phyloP scores from a whole-genome alignment of 257 asterid species.

The Solanum habrochaites region DNA sequence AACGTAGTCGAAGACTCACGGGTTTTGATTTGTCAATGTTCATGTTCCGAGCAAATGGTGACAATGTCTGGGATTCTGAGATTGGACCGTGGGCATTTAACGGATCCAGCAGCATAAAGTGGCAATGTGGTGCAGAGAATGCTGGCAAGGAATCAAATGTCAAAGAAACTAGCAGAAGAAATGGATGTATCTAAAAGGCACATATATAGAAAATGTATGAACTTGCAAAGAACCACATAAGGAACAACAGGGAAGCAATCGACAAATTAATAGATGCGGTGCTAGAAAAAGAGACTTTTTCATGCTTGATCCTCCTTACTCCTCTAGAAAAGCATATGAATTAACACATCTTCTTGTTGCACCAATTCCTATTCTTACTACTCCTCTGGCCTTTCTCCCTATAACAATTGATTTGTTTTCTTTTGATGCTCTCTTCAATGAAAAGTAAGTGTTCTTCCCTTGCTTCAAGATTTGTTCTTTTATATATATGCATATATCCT shows the following conservation, averaged over 20 bases:
- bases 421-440: slow-evolving; percentile 51
- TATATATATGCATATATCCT: not conserved
- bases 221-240: slow-evolving; percentile 33
- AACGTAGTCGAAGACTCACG: not conserved
- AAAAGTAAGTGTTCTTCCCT: slow-evolving; percentile 13
- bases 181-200: slow-evolving; percentile 30
- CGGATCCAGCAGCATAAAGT: slow-evolving; percentile 44
- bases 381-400: not conserved
- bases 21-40: not conserved
- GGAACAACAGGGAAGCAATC: slow-evolving; percentile 49
- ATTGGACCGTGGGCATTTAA: slow-evolving; percentile 48
- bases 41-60: slow-evolving; percentile 35
- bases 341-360: not conserved
- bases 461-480: not conserved
- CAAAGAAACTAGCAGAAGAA: slow-evolving; percentile 63
- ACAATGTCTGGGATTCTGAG: slow-evolving; percentile 54
- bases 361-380: not conserved
- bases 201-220: slow-evolving; percentile 37
- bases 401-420: slow-evolving; percentile 31
- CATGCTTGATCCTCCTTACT: not conserved
- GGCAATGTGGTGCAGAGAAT: slow-evolving; percentile 54
- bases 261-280: slow-evolving; percentile 50
- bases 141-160: slow-evolving; percentile 59
- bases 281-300: slow-evolving; percentile 39
- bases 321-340: not conserved